Base-by-base conservation (phyloP, 257 asterid species). In the Petunia secreta region DNA sequence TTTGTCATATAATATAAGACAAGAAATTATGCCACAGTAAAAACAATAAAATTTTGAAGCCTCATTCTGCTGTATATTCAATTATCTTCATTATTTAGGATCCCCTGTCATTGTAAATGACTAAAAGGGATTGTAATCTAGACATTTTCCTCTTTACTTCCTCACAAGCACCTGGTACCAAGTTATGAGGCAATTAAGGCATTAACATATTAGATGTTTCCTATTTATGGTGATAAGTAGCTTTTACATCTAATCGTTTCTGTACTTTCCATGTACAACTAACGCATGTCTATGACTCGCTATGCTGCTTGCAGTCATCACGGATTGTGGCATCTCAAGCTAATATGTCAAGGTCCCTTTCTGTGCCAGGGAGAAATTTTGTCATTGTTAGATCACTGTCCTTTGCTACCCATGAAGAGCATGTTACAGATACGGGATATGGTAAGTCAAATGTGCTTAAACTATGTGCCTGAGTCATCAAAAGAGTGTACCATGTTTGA, bases 271-370 rank as follows among this genome's bases (percentile, higher is more conserved):
- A 48, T 25, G 77, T 46, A 48, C 59, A 66, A 69, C 77, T 69
- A 13, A 71, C 77, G 10, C 77, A 48, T 34, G 52, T 71, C 43
- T 40, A 11, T 48, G 13, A 48, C 34, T 4, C 34, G 44, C 34
- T 25, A 39, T 65, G 79, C 69, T 76, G 75, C 78, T 63, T 84
- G 60, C 73, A 67, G 74, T 80, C 84, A 34, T 63, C 46, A 44
- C 94, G 92, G 97, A 81, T 48, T 76, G 85, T 85, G 69, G 68
- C 88, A 44, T 62, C 93, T 79, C 82, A 82, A 71, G 85, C 84
- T 84, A 57, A 89, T 53, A 91, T 91, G 65, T 83, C 95, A n/a
- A 92, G 99, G 90, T 96, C 99, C 13, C 92, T 91, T 25, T 95
- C 99, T 64, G 91, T 90, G 60, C 98, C 98, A 5, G 93, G 91